phyloP scores from a whole-genome alignment of 768 basidiomycete genomes.

The Albatrellus ellisii region DNA sequence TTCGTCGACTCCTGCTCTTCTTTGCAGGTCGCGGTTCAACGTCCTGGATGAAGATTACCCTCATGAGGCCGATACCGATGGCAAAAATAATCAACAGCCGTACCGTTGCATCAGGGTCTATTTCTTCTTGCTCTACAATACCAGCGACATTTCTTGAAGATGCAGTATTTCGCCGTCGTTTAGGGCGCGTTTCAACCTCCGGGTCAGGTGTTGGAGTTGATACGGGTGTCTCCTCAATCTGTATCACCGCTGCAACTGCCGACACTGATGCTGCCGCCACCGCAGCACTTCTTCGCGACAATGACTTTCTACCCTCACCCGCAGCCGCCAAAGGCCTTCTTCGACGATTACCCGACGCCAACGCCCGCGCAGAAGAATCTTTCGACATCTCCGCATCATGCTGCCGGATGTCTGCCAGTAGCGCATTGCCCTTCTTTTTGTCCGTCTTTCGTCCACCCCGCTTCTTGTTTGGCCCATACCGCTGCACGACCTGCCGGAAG shows the following conservation, averaged over 20 bases:
- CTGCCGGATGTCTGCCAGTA: slow-evolving; percentile 69
- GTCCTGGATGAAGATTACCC: slow-evolving; percentile 13
- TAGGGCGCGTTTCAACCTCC: slow-evolving; percentile 26
- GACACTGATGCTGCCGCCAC: no score
- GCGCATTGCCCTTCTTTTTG: slow-evolving; percentile 62
- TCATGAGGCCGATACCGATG: neutral
- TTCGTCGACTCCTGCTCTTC: slow-evolving; percentile 19
- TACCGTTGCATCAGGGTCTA: neutral
- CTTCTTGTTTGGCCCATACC: slow-evolving; percentile 51
- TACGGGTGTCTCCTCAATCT: slow-evolving; percentile 34
- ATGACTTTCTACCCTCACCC: slow-evolving; percentile 7
- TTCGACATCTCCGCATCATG: slow-evolving; percentile 41
- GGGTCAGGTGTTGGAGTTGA: slow-evolving; percentile 63
- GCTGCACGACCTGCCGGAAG: slow-evolving; percentile 64
- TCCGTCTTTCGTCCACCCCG: slow-evolving; percentile 38
- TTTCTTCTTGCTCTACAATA: slow-evolving; percentile 8
- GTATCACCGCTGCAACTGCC: no score
- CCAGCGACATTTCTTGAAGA: slow-evolving; percentile 21
- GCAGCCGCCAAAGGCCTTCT: neutral
- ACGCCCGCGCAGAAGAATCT: slow-evolving; percentile 10
- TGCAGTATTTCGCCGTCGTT: slow-evolving; percentile 19
- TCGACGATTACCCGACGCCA: slow-evolving; percentile 1
- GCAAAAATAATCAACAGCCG: neutral
- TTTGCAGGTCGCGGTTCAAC: slow-evolving; percentile 22
- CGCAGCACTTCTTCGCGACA: slow-evolving; percentile 7